Evolutionary conservation across 1,139 yeast genomes (phyloP), one percentile per base, ranked within the genome.

Genomic region (Blastobotrys illinoisensis): DNA sequence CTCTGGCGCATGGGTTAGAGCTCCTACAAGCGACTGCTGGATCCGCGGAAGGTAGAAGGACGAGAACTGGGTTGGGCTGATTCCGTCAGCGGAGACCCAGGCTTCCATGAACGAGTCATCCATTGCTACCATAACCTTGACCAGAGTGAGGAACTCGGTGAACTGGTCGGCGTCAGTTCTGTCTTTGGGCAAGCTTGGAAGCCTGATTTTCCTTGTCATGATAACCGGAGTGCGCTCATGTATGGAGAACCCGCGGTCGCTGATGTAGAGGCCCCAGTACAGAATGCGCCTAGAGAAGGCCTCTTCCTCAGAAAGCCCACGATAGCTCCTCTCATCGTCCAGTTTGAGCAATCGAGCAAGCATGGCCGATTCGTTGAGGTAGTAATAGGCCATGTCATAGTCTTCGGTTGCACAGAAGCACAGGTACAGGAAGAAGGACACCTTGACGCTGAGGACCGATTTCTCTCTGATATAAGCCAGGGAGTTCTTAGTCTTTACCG

Each of bases 231-330:
- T 46, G 11, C 54, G 56, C 32, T 56, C 59, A 40, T 56, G 59
- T 28, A 56, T 55, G 20, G 58, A 50, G 32, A 56, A 56, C 49
- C 59, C 59, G 9, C 59, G 47, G 46, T 56, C 59, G 28, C 58
- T 55, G 28, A 56, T 53, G 47, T 50, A 56, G 26, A 56, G 50
- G 45, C 59, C 59, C 59, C 59, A 56, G 49, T 50, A 56, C 20
- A 56, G 46, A 9, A 56, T 46, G 16, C 59, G 51, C 9, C 53
- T 53, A 14, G 55, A 58, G 1, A 53, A 40, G 14, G 53, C 58
- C 18, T 53, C 49, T 9, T 44, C 48, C 9, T 53, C 47, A 16
- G 47, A 36, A 28, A 56, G 51, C 5, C 48, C 48, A 5, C 18
- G n/a, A 32, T 56, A 56, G 16, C 48, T 43, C 2, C 32, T n/a